These are phyloP conservation scores for Metschnikowia aberdeeniae DNA, from an alignment of 805 yeast species.

Conservation along the genomic window DNA sequence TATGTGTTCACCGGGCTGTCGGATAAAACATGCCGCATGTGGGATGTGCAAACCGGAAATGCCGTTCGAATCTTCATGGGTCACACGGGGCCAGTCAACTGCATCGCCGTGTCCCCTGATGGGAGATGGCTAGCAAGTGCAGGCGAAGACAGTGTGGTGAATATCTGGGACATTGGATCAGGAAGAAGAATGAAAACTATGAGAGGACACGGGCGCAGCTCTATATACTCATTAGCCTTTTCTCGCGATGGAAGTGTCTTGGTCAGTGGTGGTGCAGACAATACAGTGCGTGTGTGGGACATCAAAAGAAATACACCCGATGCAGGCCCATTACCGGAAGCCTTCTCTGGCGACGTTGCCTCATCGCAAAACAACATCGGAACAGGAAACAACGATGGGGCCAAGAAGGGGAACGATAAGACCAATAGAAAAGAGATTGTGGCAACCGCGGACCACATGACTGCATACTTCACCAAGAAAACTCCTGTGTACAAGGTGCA, in stretches of 20 bases:
- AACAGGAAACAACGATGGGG: constrained; percentile 10
- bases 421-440: constrained; percentile 63
- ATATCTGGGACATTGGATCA: constrained; percentile 91
- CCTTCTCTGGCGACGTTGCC: constrained; percentile 35
- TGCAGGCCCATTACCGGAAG: constrained; percentile 73
- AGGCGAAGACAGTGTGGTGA: constrained; percentile 85
- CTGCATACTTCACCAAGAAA: constrained; percentile 88
- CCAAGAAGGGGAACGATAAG: constrained; percentile 22
- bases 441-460: constrained; percentile 88
- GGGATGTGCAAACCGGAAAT: constrained; percentile 90
- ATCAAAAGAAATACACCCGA: constrained; percentile 80
- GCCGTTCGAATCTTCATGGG: constrained; percentile 91
- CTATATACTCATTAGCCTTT: constrained; percentile 80
- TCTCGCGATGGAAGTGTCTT: constrained; percentile 84
- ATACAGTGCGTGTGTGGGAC: constrained; percentile 95
- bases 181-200: constrained; percentile 84
- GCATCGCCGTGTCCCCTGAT: constrained; percentile 89
- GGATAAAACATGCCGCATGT: constrained; percentile 95
- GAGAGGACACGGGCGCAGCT: constrained; percentile 91
- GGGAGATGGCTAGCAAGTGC: constrained; percentile 96
- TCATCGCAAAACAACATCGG: constrained; percentile 8
- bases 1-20: constrained; percentile 93
- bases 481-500: constrained; percentile 92
- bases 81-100: constrained; percentile 83
- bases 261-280: constrained; percentile 90